These are phyloP conservation scores for Colletotrichum sidae DNA, from an alignment of 2,329 filamentous ascomycete species.

Conservation along the genomic window DNA sequence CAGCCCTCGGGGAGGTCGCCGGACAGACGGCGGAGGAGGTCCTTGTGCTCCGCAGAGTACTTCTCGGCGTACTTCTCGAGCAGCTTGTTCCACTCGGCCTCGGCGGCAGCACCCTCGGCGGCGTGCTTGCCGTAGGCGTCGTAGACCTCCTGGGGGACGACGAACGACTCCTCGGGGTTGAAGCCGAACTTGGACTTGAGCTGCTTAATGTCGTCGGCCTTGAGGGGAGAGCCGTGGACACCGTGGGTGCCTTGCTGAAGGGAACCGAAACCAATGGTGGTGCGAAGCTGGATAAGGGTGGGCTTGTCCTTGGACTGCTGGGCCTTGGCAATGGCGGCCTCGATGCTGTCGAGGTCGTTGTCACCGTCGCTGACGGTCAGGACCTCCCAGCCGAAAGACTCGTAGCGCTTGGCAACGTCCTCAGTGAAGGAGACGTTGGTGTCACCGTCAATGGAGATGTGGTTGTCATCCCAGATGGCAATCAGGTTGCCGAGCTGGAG, in stretches of 20 bases:
- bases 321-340: slow-evolving; percentile 86
- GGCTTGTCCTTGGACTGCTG: slow-evolving; percentile 96
- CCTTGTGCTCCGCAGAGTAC: slow-evolving; percentile 82
- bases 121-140: slow-evolving; percentile 89
- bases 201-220: slow-evolving; percentile 92
- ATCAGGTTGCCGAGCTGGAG: slow-evolving; percentile 98
- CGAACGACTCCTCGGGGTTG: slow-evolving; percentile 92
- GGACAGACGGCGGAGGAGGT: slow-evolving; percentile 83
- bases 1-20: slow-evolving; percentile 93
- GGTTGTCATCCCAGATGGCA: slow-evolving; percentile 97
- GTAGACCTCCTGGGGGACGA: slow-evolving; percentile 94
- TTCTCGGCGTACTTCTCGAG: slow-evolving; percentile 86
- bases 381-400: slow-evolving; percentile 97
- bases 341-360: slow-evolving; percentile 86
- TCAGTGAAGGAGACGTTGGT: slow-evolving; percentile 97
- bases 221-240: slow-evolving; percentile 96
- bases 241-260: slow-evolving; percentile 92
- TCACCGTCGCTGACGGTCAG: slow-evolving; percentile 88
- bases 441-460: slow-evolving; percentile 95
- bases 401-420: slow-evolving; percentile 93
- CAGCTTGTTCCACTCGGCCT: slow-evolving; percentile 95
- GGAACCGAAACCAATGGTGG: slow-evolving; percentile 97
- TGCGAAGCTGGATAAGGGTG: slow-evolving; percentile 94
- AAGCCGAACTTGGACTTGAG: slow-evolving; percentile 97
- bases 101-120: slow-evolving; percentile 85